These are phyloP conservation scores for Camelina hispida DNA, from an alignment of 345 rosid species.

Conservation along the genomic window DNA sequence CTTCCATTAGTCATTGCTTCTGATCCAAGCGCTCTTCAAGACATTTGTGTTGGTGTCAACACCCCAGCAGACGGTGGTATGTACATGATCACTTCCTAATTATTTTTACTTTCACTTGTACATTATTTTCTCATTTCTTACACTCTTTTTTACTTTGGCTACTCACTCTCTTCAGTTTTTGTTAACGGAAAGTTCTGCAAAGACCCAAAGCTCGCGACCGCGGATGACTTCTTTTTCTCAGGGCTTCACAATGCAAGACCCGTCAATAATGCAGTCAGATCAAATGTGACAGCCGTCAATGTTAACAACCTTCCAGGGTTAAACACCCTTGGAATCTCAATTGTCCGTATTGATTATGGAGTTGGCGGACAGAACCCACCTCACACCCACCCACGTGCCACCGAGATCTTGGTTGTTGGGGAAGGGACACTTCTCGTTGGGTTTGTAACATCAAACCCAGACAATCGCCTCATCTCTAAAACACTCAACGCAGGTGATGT, in stretches of 20 bases:
- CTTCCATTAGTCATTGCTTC: slow-evolving; percentile 22
- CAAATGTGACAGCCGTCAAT: slow-evolving; percentile 9
- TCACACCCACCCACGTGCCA: slow-evolving; percentile 48
- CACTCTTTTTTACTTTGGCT: neutral
- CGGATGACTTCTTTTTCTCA: slow-evolving; percentile 31
- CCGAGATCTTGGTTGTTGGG: slow-evolving; percentile 30
- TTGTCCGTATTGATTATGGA: slow-evolving; percentile 34
- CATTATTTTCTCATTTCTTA: neutral
- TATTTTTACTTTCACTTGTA: neutral
- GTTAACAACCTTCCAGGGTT: slow-evolving; percentile 25
- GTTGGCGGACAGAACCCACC: slow-evolving; percentile 35
- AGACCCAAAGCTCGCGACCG: slow-evolving; percentile 18
- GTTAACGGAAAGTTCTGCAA: slow-evolving; percentile 41
- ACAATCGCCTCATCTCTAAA: slow-evolving; percentile 34
- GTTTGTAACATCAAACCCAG: slow-evolving; percentile 35
- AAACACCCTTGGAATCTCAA: slow-evolving; percentile 42
- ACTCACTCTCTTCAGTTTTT: slow-evolving; percentile 20
- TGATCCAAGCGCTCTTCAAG: slow-evolving; percentile 26
- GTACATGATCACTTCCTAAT: neutral
- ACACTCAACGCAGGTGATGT: slow-evolving; percentile 23
- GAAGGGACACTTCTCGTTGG: slow-evolving; percentile 37
- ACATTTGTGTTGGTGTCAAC: slow-evolving; percentile 19
- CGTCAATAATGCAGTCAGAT: neutral
- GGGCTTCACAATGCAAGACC: slow-evolving; percentile 24
- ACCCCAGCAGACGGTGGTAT: slow-evolving; percentile 16